phyloP scores from a whole-genome alignment of 768 basidiomycete genomes.

The Lactarius psammicola region DNA sequence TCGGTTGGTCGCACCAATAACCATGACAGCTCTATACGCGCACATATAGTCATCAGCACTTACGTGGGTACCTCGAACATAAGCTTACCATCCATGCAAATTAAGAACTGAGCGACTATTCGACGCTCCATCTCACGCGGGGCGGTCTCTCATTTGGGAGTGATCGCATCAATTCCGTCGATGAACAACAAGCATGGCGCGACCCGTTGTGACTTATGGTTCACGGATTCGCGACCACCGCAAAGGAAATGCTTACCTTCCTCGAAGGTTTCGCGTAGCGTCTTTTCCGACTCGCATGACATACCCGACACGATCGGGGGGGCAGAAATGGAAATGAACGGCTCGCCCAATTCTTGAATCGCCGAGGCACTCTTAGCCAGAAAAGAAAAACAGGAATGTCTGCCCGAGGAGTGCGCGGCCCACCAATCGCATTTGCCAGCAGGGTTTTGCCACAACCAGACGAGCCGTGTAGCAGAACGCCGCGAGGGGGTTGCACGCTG shows the following conservation, averaged over 20 bases:
- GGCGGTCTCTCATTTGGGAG: conserved; percentile 95
- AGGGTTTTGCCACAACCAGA: conserved; percentile 97
- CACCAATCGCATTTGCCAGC: conserved; percentile 92
- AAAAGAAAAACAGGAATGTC: background rate
- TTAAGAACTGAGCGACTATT: conserved; percentile 96
- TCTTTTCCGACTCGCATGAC: conserved; percentile 98
- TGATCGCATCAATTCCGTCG: conserved; percentile 97
- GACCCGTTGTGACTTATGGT: conserved; percentile 52
- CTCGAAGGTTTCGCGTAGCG: conserved; percentile 91
- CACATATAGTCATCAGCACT: background rate
- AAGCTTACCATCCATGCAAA: conserved; percentile 93
- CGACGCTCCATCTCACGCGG: conserved; percentile 98
- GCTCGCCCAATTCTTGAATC: conserved; percentile 80
- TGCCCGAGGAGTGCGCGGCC: conserved; percentile 63
- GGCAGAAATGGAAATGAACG: conserved; percentile 92
- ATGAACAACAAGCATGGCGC: conserved; percentile 96
- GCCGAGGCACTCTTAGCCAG: background rate
- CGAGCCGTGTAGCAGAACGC: conserved; percentile 91
- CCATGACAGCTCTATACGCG: conserved; percentile 80
- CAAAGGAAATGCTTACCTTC: conserved; percentile 58
- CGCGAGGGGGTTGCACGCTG: conserved; percentile 88
- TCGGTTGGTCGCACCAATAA: conserved; percentile 95
- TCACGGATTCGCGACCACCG: background rate
- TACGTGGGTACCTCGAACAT: background rate
- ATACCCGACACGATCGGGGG: conserved; percentile 96